A percentile compares a stretch with the other conserved stretches of the same genome.
These are phyloP conservation scores for Termitomyces eurrhizus DNA, from an alignment of 768 basidiomycete species.

Conservation along the genomic window DNA sequence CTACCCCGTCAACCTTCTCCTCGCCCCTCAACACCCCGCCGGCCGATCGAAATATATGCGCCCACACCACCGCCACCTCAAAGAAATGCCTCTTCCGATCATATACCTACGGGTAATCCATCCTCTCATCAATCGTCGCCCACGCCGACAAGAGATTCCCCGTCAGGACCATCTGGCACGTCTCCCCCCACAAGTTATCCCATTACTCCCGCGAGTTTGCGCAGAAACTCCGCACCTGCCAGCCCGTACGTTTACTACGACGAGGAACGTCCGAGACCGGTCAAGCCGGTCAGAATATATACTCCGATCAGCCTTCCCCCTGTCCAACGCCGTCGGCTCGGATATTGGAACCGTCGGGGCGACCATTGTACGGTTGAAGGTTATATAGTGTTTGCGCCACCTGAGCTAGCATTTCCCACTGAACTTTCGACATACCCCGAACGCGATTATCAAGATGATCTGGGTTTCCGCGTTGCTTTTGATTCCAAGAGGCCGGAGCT, in stretches of 20 bases:
- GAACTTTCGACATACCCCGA: constrained; percentile 61
- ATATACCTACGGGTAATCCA: background rate
- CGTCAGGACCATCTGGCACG: constrained; percentile 3
- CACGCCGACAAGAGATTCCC: background rate
- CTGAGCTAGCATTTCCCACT: constrained; percentile 46
- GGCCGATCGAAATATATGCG: constrained; percentile 10
- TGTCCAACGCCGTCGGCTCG: constrained; percentile 29
- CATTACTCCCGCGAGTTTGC: background rate
- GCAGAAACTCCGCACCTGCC: constrained; percentile 1
- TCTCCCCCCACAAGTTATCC: constrained; percentile 7
- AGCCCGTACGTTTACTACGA: constrained; percentile 11
- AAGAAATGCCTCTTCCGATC: too few species aligned
- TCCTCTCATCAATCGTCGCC: constrained; percentile 10
- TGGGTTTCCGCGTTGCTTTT: constrained; percentile 38
- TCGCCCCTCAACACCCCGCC: constrained; percentile 1
- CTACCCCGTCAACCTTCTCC: constrained; percentile 11
- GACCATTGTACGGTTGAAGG: constrained; percentile 58
- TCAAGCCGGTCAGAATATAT: constrained; percentile 11
- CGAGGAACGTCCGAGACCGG: constrained; percentile 12
- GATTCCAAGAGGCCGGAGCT: constrained; percentile 49
- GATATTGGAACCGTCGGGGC: constrained; percentile 74
- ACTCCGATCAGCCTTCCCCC: constrained; percentile 23
- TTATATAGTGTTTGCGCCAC: constrained; percentile 66
- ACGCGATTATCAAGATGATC: constrained; percentile 51
- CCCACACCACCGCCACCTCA: background rate